These are phyloP conservation scores for Coffea canephora DNA, from an alignment of 257 asterid species.

Conservation along the genomic window DNA sequence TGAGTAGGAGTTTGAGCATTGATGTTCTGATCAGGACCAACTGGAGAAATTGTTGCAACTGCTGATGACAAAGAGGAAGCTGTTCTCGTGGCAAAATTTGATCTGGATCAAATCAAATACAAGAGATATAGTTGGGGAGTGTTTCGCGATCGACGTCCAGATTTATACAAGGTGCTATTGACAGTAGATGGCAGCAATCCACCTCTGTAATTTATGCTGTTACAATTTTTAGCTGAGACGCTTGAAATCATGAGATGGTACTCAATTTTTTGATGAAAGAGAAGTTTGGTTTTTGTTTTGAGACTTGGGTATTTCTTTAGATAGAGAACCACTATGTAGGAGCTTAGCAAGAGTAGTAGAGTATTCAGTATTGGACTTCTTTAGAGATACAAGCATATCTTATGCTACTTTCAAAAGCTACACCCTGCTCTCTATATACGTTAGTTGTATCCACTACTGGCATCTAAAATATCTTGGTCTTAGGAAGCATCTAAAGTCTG, in stretches of 20 bases:
- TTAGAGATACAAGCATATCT: background rate
- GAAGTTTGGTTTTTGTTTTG: background rate
- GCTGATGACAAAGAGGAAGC: conserved; percentile 88
- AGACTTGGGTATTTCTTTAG: background rate
- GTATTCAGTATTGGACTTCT: background rate
- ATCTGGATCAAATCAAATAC: conserved; percentile 70
- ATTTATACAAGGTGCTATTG: conserved; percentile 88
- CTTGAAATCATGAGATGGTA: background rate
- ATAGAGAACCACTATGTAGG: background rate
- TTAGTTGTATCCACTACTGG: background rate
- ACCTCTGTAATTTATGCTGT: conserved; percentile 31
- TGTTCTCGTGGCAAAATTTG: conserved; percentile 71
- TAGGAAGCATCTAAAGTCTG: conserved; percentile 13
- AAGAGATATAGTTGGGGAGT: conserved; percentile 89
- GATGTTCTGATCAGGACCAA: conserved; percentile 57
- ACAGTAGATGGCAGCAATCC: conserved; percentile 73
- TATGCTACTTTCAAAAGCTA: background rate
- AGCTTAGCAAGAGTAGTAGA: background rate
- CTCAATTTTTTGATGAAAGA: background rate
- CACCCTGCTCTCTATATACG: background rate
- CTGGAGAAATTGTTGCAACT: conserved; percentile 68
- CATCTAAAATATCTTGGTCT: background rate
- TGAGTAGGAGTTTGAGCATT: conserved; percentile 14
- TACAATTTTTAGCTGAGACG: background rate
- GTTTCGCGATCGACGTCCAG: conserved; percentile 92